These are phyloP conservation scores for Colletotrichum lindemuthianum DNA, from an alignment of 2,329 filamentous ascomycete species.

Conservation along the genomic window DNA sequence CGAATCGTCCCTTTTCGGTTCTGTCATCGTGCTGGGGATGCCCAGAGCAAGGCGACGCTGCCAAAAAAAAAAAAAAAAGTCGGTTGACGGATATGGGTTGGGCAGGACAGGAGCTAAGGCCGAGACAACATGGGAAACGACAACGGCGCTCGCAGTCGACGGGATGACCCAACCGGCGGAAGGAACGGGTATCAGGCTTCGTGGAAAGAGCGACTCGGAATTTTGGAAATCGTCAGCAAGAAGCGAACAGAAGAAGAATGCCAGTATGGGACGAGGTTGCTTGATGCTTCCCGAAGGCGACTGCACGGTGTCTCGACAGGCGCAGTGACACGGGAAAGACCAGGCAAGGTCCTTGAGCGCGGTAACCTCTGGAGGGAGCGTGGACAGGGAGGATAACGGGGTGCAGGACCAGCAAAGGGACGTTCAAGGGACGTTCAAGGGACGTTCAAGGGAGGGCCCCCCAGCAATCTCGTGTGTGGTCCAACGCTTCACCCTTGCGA, in stretches of 20 bases:
- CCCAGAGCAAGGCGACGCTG: background rate
- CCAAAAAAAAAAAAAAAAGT: background rate
- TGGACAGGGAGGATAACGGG: slow-evolving; percentile 32
- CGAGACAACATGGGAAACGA: slow-evolving; percentile 14
- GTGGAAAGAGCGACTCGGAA: background rate
- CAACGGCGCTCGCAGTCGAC: slow-evolving; percentile 13
- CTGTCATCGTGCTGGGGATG: slow-evolving; percentile 27
- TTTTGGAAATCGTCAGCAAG: background rate
- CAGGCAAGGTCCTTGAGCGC: slow-evolving; percentile 11
- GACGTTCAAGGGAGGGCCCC: slow-evolving; percentile 5
- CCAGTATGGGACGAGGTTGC: slow-evolving; percentile 5
- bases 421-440: slow-evolving; percentile 13
- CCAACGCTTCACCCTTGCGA: too few relatives aligned
- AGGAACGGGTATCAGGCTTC: background rate
- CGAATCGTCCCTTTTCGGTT: slow-evolving; percentile 38
- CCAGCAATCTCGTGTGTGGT: slow-evolving; percentile 28
- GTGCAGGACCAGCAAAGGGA: slow-evolving; percentile 1
- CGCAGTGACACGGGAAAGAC: background rate
- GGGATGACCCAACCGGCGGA: background rate
- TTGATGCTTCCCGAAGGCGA: slow-evolving; percentile 7
- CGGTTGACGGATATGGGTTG: background rate
- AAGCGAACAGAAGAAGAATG: too few relatives aligned
- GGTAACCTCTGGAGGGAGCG: background rate
- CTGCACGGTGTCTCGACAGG: slow-evolving; percentile 10
- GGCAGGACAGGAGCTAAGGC: slow-evolving; percentile 11